phyloP scores from a whole-genome alignment of 2,329 filamentous ascomycete genomes.

The Alternaria sp. region DNA sequence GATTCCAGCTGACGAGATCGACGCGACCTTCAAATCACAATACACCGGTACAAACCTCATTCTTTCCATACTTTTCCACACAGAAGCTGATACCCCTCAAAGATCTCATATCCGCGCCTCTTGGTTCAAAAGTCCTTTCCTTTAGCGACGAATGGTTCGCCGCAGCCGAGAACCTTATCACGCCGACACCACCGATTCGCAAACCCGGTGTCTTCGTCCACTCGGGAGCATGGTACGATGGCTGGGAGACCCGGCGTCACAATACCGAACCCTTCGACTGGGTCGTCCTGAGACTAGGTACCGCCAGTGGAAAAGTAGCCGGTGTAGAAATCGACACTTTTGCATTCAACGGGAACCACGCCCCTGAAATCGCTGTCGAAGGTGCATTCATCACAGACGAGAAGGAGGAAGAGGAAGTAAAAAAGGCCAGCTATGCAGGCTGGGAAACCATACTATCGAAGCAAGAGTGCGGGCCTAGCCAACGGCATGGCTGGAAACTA shows the following conservation, averaged over 20 bases:
- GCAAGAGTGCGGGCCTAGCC: slow-evolving; percentile 76
- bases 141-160: slow-evolving; percentile 71
- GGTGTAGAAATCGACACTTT: slow-evolving; percentile 83
- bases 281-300: slow-evolving; percentile 67
- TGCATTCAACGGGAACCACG: slow-evolving; percentile 84
- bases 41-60: slow-evolving; percentile 55
- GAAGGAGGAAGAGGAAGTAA: slow-evolving; percentile 69
- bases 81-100: not conserved
- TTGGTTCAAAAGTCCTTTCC: slow-evolving; percentile 62
- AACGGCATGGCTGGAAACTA: slow-evolving; percentile 77
- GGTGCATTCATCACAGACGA: slow-evolving; percentile 68
- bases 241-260: slow-evolving; percentile 70
- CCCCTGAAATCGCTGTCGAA: slow-evolving; percentile 79
- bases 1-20: slow-evolving; percentile 60
- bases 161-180: slow-evolving; percentile 65
- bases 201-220: slow-evolving; percentile 67
- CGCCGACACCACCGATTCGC: slow-evolving; percentile 63
- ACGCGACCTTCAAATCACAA: slow-evolving; percentile 63
- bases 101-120: slow-evolving; percentile 63
- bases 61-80: not conserved
- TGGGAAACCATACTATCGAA: slow-evolving; percentile 77
- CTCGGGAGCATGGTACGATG: slow-evolving; percentile 70
- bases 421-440: slow-evolving; percentile 47
- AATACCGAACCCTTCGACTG: slow-evolving; percentile 67
- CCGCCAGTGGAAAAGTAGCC: slow-evolving; percentile 72